Percentiles rank a stretch among this genome's conserved stretches.
Conservation (phyloP, 345 rosid species). For the Noccaea bulbosa region DNA sequence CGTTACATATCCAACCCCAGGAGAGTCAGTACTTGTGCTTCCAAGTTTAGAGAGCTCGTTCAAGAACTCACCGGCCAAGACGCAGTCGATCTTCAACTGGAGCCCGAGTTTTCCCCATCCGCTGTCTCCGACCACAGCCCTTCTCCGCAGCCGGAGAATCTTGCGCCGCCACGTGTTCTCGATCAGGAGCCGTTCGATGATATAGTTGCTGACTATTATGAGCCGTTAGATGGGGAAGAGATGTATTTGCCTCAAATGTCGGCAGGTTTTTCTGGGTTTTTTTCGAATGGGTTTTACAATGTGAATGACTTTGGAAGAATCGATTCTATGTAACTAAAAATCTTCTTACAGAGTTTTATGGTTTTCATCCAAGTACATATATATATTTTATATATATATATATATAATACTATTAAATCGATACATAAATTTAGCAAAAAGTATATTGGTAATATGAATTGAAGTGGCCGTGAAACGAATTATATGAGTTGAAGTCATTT, state of each 20-base stretch:
- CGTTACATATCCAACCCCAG: slow-evolving; percentile 83
- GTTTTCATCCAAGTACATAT: slow-evolving; percentile 34
- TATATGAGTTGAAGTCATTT: slow-evolving; percentile 4
- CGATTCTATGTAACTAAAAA: slow-evolving; percentile 37
- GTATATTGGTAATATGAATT: not conserved
- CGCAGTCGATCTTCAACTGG: slow-evolving; percentile 60
- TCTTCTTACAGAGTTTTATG: not conserved
- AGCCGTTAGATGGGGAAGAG: slow-evolving; percentile 38
- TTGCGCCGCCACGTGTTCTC: slow-evolving; percentile 18
- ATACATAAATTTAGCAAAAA: slow-evolving; percentile 6
- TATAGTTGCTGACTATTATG: slow-evolving; percentile 12
- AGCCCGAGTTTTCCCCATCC: slow-evolving; percentile 2
- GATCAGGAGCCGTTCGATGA: slow-evolving; percentile 32
- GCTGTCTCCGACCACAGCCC: slow-evolving; percentile 36
- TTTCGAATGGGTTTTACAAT: slow-evolving; percentile 39
- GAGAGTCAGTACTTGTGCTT: slow-evolving; percentile 72
- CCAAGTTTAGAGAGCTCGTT: slow-evolving; percentile 76
- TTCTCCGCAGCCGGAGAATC: slow-evolving; percentile 44
- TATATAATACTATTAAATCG: slow-evolving; percentile 3
- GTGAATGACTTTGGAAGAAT: slow-evolving; percentile 41
- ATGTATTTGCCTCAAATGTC: slow-evolving; percentile 40
- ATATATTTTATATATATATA: not conserved
- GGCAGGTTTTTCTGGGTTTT: slow-evolving; percentile 45
- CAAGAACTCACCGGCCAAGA: slow-evolving; percentile 89
- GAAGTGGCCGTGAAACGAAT: not conserved